These are phyloP conservation scores for Saccharomyces uvarum DNA, from an alignment of 1,139 yeast genomes.

Conservation along the genomic window DNA sequence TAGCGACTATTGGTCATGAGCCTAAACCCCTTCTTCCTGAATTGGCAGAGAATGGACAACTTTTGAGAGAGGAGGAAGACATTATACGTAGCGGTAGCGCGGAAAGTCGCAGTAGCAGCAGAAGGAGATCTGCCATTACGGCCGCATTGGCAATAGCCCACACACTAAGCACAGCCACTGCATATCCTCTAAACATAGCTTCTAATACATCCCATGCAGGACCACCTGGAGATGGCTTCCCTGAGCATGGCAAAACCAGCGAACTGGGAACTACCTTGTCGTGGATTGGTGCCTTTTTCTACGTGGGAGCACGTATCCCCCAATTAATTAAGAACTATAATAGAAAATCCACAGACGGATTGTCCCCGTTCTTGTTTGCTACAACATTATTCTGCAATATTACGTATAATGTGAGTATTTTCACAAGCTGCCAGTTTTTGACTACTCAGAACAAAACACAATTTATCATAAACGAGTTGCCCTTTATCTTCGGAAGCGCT, in stretches of 20 bases:
- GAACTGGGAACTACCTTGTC: conserved; percentile 54
- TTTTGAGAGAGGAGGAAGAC: conserved; percentile 9
- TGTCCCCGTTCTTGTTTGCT: conserved; percentile 68
- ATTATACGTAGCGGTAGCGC: conserved; percentile 6
- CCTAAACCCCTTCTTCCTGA: conserved; percentile 21
- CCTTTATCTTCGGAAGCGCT: conserved; percentile 77
- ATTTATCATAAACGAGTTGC: conserved; percentile 63
- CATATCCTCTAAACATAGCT: background rate
- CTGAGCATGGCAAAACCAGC: conserved; percentile 11
- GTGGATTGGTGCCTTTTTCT: conserved; percentile 73
- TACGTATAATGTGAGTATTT: conserved; percentile 70
- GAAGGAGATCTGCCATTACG: conserved; percentile 2
- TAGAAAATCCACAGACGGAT: conserved; percentile 76
- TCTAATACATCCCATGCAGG: background rate
- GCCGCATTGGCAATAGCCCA: conserved; percentile 8
- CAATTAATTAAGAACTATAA: conserved; percentile 69
- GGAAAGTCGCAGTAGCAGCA: background rate
- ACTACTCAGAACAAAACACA: conserved; percentile 33
- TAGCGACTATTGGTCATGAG: conserved; percentile 34
- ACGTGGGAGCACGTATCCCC: conserved; percentile 75
- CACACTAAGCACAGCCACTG: background rate
- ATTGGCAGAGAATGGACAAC: conserved; percentile 1
- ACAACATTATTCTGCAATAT: conserved; percentile 76
- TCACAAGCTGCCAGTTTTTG: conserved; percentile 40
- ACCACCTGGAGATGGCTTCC: conserved; percentile 3